Evolutionary conservation across 108 stramenopile species (phyloP).

Genomic region (Cylindrotheca closterium): DNA sequence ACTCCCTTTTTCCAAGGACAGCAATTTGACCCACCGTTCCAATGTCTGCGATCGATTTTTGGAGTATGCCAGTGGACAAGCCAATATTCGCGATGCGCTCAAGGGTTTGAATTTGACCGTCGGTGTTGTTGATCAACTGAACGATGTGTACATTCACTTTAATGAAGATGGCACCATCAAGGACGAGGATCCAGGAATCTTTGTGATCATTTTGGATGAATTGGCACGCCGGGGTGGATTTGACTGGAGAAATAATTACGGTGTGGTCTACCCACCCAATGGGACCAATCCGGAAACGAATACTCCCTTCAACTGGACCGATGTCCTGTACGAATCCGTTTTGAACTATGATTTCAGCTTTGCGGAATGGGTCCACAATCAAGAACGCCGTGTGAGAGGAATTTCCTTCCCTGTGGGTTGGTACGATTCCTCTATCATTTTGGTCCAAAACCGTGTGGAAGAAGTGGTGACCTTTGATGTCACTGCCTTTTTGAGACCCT

Average conservation of each 20-base stretch:
- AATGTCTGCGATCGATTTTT: not conserved
- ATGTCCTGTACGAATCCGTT: conserved; percentile 28
- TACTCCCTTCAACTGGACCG: not conserved
- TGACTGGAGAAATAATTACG: conserved; percentile 38
- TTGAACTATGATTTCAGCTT: conserved; percentile 32
- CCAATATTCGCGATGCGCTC: not conserved
- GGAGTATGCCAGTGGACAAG: not conserved
- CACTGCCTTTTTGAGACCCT: conserved; percentile 20
- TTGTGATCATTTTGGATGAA: conserved; percentile 35
- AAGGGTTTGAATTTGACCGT: not conserved
- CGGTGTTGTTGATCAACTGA: not conserved
- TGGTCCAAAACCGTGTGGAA: conserved; percentile 11
- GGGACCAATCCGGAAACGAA: not conserved
- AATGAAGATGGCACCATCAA: conserved; percentile 12
- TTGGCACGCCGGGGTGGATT: conserved; percentile 39
- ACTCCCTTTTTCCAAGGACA: not conserved
- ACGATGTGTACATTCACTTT: not conserved
- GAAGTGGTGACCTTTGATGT: not conserved
- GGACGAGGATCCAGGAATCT: conserved; percentile 19
- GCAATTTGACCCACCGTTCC: not conserved
- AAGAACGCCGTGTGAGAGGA: conserved; percentile 23
- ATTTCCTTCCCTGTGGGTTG: conserved; percentile 31
- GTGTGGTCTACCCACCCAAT: not conserved
- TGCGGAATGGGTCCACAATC: conserved; percentile 9
- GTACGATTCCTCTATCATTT: conserved; percentile 31